These are phyloP conservation scores for Fusarium haematococcum DNA, from an alignment of 2,329 filamentous ascomycete genomes.

Conservation along the genomic window DNA sequence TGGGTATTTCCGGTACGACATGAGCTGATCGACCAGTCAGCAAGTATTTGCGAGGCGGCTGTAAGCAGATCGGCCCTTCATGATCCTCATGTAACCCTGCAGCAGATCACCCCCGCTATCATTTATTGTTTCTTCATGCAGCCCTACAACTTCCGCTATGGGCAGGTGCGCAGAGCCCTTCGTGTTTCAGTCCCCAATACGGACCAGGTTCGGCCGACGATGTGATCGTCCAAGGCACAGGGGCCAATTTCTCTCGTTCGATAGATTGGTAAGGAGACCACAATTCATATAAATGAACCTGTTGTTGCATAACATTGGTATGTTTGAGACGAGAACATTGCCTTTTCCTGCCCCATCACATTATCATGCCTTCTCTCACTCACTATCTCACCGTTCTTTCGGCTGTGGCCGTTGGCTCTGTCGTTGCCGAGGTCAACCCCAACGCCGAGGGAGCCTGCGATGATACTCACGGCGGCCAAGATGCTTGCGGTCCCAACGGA, in stretches of 20 bases:
- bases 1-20: not conserved
- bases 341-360: not conserved
- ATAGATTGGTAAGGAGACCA: not conserved
- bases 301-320: not conserved
- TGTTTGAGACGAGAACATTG: not conserved
- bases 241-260: not conserved
- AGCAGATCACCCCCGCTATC: not conserved
- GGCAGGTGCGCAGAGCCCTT: not conserved
- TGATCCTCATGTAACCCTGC: not conserved
- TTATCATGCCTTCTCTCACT: not conserved
- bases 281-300: not conserved
- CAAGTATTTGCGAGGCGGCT: not conserved
- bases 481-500: not conserved
- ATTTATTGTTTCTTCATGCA: not conserved
- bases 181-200: not conserved
- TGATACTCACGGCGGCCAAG: not conserved
- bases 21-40: not conserved
- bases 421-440: not conserved
- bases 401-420: not conserved
- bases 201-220: not conserved
- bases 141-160: not conserved
- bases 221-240: not conserved
- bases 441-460: not conserved
- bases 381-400: not conserved
- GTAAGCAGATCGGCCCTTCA: not conserved